A percentile compares a stretch with the other conserved stretches of the same genome.
phyloP scores from a whole-genome alignment of 352 stramenopile genomes.

The Phytophthora chlamydospora region DNA sequence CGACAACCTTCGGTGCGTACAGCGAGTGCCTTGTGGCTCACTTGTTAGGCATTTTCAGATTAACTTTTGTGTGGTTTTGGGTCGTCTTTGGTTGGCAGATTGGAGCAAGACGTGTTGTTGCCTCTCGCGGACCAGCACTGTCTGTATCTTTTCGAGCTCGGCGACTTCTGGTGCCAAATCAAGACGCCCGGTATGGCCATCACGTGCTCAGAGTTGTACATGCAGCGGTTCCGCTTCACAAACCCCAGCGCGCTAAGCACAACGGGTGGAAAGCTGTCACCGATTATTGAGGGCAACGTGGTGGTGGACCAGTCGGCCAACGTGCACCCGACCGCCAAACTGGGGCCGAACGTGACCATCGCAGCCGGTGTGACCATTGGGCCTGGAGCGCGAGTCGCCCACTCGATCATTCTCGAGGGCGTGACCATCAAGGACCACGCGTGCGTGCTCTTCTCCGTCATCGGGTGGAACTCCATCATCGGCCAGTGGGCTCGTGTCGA shows the following conservation, averaged over 20 bases:
- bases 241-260: conserved; percentile 83
- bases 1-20: conserved; percentile 76
- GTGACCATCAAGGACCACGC: conserved; percentile 90
- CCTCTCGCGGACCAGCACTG: conserved; percentile 75
- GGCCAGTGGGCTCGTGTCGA: conserved; percentile 88
- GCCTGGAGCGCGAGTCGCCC: conserved; percentile 76
- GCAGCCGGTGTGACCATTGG: conserved; percentile 86
- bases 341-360: conserved; percentile 89
- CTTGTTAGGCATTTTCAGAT: conserved; percentile 4
- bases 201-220: conserved; percentile 91
- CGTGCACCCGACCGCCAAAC: conserved; percentile 85
- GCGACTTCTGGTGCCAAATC: conserved; percentile 92
- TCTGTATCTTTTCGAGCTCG: conserved; percentile 83
- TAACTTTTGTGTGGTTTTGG: conserved; percentile 13
- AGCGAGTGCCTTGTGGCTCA: background rate
- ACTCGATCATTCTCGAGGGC: conserved; percentile 90
- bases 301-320: conserved; percentile 80
- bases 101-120: conserved; percentile 89
- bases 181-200: conserved; percentile 91
- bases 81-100: conserved; percentile 29
- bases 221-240: conserved; percentile 91
- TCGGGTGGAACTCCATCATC: conserved; percentile 91
- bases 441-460: conserved; percentile 87
- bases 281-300: conserved; percentile 89
- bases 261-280: conserved; percentile 83